Base-by-base conservation (phyloP, 208 protist species). In the Naegleria lovaniensis region DNA sequence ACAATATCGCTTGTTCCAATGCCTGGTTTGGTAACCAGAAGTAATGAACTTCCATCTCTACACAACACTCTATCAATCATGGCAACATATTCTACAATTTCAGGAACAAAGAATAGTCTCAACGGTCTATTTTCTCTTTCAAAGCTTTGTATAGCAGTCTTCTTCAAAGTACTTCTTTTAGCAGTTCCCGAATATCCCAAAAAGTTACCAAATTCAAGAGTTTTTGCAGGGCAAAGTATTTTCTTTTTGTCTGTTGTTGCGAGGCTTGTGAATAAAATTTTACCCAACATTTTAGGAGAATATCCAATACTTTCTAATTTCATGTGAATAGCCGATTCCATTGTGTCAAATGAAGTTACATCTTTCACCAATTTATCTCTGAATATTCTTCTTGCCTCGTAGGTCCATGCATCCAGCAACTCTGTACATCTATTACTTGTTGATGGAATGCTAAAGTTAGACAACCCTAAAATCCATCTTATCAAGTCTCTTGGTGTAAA, bases 401-500 rank as follows among this genome's bases (percentile, higher is more conserved):
- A 97, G 4, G 93, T 95, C 89, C 98, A 95, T 48, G 95, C 96
- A 85, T 98, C 96, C 51, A 96, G 91, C 15, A 98, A 92, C 76
- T 97, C 94, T 91, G 95, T 93, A 5, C 36, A 83, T 58, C n/a
- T 58, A 7, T 88, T 58, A 25, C 41, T 58, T 13, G 25, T 22
- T 7, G 87, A 19, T 85, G 98, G 95, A 16, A 96, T 91, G 58
- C 96, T 93, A 94, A 99, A 99, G 90, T 97, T 94, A 36, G 98
- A 93, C 90, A 99, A 91, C 86, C 97, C 96, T 58, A 98, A 90
- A 25, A 96, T 95, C 97, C 98, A 99, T 91, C 94, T 94, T 36
- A 98, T 99, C 29, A 99, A 92, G 91, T 99, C 98, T 90, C 98
- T 97, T 38, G 98, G 98, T 79, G 97, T 99, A 92, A 99, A 99